Evolutionary conservation across 768 basidiomycete species (phyloP).

Genomic region (Solioccasus polychromus): DNA sequence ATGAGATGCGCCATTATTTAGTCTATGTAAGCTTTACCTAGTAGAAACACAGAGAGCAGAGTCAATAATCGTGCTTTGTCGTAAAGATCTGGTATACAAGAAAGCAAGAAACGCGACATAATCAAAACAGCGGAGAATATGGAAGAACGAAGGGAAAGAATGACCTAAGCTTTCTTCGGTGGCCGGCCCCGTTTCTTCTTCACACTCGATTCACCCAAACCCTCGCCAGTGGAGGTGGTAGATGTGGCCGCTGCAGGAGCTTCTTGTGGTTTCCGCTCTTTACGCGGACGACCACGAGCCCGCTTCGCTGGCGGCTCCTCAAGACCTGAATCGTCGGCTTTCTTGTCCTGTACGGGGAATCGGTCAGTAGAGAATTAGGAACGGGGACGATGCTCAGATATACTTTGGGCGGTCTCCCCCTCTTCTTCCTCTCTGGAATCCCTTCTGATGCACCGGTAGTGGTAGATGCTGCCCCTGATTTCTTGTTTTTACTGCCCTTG

Average conservation of each 20-base stretch:
- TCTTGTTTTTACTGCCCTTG: slow-evolving; percentile 82
- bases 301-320: slow-evolving; percentile 59
- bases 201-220: slow-evolving; percentile 45
- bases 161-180: slow-evolving; percentile 40
- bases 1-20: slow-evolving; percentile 31
- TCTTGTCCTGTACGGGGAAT: slow-evolving; percentile 29
- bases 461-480: slow-evolving; percentile 35
- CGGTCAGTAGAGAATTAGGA: slow-evolving; percentile 24
- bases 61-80: slow-evolving; percentile 34
- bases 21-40: slow-evolving; percentile 35
- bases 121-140: slow-evolving; percentile 21
- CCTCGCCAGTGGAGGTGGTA: slow-evolving; percentile 30
- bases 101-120: slow-evolving; percentile 32
- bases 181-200: slow-evolving; percentile 78
- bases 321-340: slow-evolving; percentile 44
- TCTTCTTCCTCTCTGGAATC: slow-evolving; percentile 39
- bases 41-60: slow-evolving; percentile 33
- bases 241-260: slow-evolving; percentile 35
- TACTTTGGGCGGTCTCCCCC: slow-evolving; percentile 55
- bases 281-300: slow-evolving; percentile 74
- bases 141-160: slow-evolving; percentile 2
- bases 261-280: slow-evolving; percentile 50
- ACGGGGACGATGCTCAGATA: slow-evolving; percentile 7
- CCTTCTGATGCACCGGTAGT: slow-evolving; percentile 29
- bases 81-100: slow-evolving; percentile 34